phyloP scores from a whole-genome alignment of 2,329 filamentous ascomycete genomes.

The Fusarium palustre region DNA sequence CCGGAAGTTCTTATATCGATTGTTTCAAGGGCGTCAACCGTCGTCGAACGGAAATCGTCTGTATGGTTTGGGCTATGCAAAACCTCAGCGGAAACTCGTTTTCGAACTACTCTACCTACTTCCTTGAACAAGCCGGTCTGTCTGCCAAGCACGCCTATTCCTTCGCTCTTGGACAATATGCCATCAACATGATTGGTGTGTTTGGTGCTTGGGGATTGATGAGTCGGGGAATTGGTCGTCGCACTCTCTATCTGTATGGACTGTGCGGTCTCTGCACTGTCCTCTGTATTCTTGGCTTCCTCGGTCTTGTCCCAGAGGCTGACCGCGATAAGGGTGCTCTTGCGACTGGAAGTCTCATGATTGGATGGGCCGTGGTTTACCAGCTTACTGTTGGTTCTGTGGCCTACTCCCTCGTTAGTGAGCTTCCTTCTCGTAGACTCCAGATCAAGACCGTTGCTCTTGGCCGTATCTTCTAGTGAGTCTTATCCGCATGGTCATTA shows the following conservation, averaged over 20 bases:
- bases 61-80: conserved; percentile 73
- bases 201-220: conserved; percentile 86
- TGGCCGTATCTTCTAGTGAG: conserved; percentile 78
- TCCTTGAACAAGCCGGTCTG: conserved; percentile 70
- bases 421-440: conserved; percentile 83
- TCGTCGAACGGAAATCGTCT: conserved; percentile 79
- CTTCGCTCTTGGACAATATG: conserved; percentile 72
- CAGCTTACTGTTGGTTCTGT: conserved; percentile 90
- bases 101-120: conserved; percentile 74
- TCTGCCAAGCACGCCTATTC: conserved; percentile 62
- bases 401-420: conserved; percentile 87
- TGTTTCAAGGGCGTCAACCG: conserved; percentile 85
- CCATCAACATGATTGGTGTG: conserved; percentile 82
- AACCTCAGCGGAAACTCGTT: conserved; percentile 73
- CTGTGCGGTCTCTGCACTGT: conserved; percentile 79
- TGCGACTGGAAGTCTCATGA: conserved; percentile 85
- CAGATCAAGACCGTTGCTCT: conserved; percentile 94
- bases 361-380: conserved; percentile 84
- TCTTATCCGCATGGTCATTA: conserved; percentile 2
- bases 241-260: conserved; percentile 80
- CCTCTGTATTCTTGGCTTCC: conserved; percentile 85
- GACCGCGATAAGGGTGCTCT: conserved; percentile 72
- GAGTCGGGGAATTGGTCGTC: conserved; percentile 78
- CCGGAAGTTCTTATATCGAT: conserved; percentile 79
- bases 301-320: conserved; percentile 75